A percentile compares a stretch with the other conserved stretches of the same genome.
These are phyloP conservation scores for Leccinum variicolor DNA, from an alignment of 768 basidiomycete genomes.

Conservation along the genomic window DNA sequence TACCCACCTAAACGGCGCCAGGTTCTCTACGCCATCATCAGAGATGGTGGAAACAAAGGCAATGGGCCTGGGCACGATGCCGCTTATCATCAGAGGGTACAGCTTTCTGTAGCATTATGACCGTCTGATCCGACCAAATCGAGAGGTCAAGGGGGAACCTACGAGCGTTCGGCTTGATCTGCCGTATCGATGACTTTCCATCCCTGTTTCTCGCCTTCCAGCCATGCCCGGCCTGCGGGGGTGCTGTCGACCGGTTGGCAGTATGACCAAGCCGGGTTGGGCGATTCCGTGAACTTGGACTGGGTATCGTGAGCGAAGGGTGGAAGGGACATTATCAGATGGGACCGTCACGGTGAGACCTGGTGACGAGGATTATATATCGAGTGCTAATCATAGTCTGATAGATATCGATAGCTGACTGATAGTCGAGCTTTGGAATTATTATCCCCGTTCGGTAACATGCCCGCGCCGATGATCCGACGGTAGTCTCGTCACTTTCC, in stretches of 20 bases:
- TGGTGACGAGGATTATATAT: background rate
- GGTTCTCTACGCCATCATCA: slow-evolving; percentile 33
- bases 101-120: slow-evolving; percentile 16
- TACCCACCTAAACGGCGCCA: slow-evolving; percentile 41
- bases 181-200: slow-evolving; percentile 34
- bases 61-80: slow-evolving; percentile 43
- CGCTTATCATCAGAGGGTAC: slow-evolving; percentile 36
- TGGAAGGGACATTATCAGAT: slow-evolving; percentile 26
- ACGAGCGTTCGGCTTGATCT: slow-evolving; percentile 26
- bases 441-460: too few species aligned
- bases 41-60: slow-evolving; percentile 41
- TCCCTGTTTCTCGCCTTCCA: slow-evolving; percentile 33
- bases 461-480: too few species aligned
- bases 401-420: background rate
- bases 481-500: too few species aligned
- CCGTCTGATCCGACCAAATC: background rate
- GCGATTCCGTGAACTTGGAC: slow-evolving; percentile 27
- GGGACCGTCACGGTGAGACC: background rate
- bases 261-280: slow-evolving; percentile 32
- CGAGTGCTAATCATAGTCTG: background rate
- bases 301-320: slow-evolving; percentile 20
- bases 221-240: slow-evolving; percentile 30
- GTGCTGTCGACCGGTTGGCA: slow-evolving; percentile 30
- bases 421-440: background rate
- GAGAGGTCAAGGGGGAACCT: background rate